A percentile compares a stretch with the other conserved stretches of the same genome.
These are phyloP conservation scores for Otatea glauca DNA, from an alignment of 176 grass and related monocot genomes.

Conservation along the genomic window DNA sequence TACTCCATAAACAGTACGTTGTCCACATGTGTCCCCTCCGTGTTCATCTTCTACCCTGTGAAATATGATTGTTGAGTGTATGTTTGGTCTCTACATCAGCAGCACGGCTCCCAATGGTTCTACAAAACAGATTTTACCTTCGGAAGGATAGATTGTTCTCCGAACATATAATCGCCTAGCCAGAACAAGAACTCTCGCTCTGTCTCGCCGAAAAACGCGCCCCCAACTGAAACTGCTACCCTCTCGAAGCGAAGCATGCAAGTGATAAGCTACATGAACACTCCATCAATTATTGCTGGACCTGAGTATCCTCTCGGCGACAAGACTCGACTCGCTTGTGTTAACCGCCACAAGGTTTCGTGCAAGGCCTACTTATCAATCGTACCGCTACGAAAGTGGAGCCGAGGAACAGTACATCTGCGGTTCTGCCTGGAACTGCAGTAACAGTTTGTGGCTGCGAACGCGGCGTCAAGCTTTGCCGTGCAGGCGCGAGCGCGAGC, in stretches of 20 bases:
- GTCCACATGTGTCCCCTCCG: too few relatives aligned
- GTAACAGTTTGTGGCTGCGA: neutral
- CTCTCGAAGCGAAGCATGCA: neutral
- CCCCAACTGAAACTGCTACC: neutral
- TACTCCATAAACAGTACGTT: too few relatives aligned
- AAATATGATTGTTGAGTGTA: too few relatives aligned
- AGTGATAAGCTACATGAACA: neutral
- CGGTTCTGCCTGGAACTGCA: neutral
- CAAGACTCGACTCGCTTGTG: neutral
- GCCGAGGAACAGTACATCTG: neutral
- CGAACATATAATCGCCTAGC: too few relatives aligned
- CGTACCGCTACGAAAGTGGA: neutral
- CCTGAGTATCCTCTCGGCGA: neutral
- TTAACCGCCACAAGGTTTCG: neutral
- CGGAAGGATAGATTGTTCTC: too few relatives aligned
- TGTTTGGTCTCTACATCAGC: too few relatives aligned
- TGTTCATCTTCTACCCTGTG: neutral
- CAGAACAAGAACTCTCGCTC: too few relatives aligned
- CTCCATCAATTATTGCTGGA: neutral
- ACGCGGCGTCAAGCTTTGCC: neutral
- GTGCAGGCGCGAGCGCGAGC: neutral
- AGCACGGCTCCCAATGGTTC: too few relatives aligned
- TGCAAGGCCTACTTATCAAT: neutral
- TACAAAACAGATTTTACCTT: too few relatives aligned
- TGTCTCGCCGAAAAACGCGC: neutral